Percentiles rank a stretch among this genome's conserved stretches.
These are phyloP conservation scores for Calonectria hawksworthii DNA, from an alignment of 2,329 filamentous ascomycete species.

Conservation along the genomic window DNA sequence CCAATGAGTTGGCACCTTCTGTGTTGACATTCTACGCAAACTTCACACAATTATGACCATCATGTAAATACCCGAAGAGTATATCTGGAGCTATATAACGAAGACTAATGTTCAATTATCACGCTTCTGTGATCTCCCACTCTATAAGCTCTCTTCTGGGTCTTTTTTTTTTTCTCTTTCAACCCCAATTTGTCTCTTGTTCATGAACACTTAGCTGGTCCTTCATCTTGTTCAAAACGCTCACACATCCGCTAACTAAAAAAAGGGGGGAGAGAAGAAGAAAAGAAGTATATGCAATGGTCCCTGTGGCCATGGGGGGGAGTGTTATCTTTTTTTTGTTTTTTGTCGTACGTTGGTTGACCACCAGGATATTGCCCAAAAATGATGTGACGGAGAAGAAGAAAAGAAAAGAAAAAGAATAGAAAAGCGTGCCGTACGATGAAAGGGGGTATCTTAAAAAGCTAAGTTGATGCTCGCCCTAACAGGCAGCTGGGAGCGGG, in stretches of 20 bases:
- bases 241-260: neutral
- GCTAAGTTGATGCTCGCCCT: constrained; percentile 1
- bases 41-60: constrained; percentile 4
- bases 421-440: neutral
- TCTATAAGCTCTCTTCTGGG: neutral
- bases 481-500: neutral
- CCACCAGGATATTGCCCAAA: neutral
- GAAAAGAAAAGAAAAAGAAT: constrained; percentile 8
- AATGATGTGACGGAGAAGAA: constrained; percentile 1
- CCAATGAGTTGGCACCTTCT: neutral
- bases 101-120: constrained; percentile 11
- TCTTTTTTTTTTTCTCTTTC: neutral
- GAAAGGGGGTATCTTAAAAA: constrained; percentile 12
- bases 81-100: constrained; percentile 9
- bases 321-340: neutral
- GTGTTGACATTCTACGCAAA: neutral
- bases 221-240: constrained; percentile 12
- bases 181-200: neutral
- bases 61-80: constrained; percentile 18
- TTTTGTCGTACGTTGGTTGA: neutral
- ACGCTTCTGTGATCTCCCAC: neutral
- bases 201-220: neutral
- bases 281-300: neutral
- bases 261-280: neutral
- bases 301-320: neutral